Conservation (phyloP, 2,329 filamentous ascomycete species). For the Aaosphaeria pasadenensis region DNA sequence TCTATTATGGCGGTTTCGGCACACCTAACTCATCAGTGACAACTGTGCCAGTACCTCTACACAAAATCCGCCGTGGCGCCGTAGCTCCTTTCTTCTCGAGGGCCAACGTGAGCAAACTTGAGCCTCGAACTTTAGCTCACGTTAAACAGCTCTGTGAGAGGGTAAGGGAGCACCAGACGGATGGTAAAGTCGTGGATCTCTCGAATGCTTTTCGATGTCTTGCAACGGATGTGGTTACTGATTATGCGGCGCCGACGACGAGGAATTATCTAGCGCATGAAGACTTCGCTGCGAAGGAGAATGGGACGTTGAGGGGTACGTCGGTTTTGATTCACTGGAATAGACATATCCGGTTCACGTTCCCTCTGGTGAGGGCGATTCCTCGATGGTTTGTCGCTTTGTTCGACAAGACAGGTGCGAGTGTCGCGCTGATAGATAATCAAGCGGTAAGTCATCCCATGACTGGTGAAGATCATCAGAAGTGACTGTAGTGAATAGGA, state of each 20-base stretch:
- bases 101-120: conserved; percentile 14
- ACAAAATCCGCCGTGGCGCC: conserved; percentile 15
- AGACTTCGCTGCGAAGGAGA: conserved; percentile 7
- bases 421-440: conserved; percentile 6
- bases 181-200: conserved; percentile 3
- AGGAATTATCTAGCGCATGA: conserved; percentile 6
- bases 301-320: conserved; percentile 4
- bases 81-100: conserved; percentile 25
- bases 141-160: conserved; percentile 9
- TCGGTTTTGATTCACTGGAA: conserved; percentile 7
- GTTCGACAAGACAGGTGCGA: conserved; percentile 2
- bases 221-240: conserved; percentile 11
- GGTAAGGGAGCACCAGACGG: conserved; percentile 2
- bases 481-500: conserved; percentile 2
- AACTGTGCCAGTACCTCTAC: conserved; percentile 15
- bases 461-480: too few species aligned
- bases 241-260: conserved; percentile 8
- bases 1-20: conserved; percentile 12
- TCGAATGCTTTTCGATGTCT: conserved; percentile 11
- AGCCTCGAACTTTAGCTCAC: conserved; percentile 12
- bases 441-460: conserved; percentile 2
- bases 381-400: conserved; percentile 2
- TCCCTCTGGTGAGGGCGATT: conserved; percentile 3
- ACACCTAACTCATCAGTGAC: conserved; percentile 3
- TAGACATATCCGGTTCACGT: conserved; percentile 2